Evolutionary conservation across 352 stramenopile genomes (phyloP), one percentile per base, ranked within the genome.

Genomic region (Phytopythium mirpurense): DNA sequence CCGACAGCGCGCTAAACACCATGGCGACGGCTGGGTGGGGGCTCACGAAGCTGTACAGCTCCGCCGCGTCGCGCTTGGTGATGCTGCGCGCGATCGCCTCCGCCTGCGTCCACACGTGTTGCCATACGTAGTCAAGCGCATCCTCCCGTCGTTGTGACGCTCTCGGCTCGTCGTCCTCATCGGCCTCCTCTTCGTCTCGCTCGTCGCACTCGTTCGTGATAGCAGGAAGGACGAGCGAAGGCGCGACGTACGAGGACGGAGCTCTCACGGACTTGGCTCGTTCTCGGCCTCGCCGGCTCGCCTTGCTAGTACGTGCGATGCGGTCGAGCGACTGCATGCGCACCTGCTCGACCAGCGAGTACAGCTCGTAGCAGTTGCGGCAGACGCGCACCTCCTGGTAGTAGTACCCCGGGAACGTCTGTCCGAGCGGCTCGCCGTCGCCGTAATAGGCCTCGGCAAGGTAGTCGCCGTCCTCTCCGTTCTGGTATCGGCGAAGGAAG

Each of bases 361-460:
- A 94, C 41, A 94, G 73, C 35, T 70, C 68, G 52, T 88, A 94
- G 64, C 83, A 94, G 51, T 90, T 85, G 18, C 38, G 53, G 37
- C 83, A 94, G 3, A 94, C 79, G 23, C 85, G 77, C 12, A 89
- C 74, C 18, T 92, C 67, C 56, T 90, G 79, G 52, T 93, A 93
- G 51, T 90, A 93, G 43, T 92, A 90, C 0, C 83, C 82, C 8
- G 83, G 83, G 53, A 92, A 93, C 0, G 72, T 85, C 47, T 79
- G 54, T 7, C 81, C 83, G 1, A 93, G 70, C 0, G 79, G 75
- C 40, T 93, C 81, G 21, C 79, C 77, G 32, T 91, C 78, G 44
- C 78, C 83, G 41, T 88, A 89, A 49, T 86, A 90, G 15, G 70
- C 70, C 38, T 91, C 75, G 0, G 77, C 77, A 9, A 93, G 59